These are phyloP conservation scores for Ceratocystis destructans DNA, from an alignment of 2,329 filamentous ascomycete genomes.

Conservation along the genomic window DNA sequence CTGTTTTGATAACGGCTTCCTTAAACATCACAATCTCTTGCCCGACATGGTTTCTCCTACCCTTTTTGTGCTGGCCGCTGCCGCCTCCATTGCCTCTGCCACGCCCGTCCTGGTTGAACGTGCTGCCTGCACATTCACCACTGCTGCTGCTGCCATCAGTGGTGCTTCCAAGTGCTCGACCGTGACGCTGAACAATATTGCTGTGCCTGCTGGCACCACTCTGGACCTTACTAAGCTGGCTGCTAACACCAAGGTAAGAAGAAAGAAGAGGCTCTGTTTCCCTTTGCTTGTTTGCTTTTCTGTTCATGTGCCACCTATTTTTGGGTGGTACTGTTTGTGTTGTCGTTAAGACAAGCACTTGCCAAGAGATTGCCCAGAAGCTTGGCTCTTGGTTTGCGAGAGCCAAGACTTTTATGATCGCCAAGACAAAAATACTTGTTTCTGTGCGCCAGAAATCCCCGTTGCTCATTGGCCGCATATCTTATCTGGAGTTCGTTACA, in stretches of 20 bases:
- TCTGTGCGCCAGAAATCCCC: neutral
- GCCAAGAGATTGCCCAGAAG: conserved; percentile 3
- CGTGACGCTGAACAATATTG: conserved; percentile 39
- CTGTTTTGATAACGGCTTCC: conserved; percentile 12
- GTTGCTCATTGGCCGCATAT: neutral
- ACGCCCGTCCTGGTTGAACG: conserved; percentile 20
- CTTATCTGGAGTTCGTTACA: neutral
- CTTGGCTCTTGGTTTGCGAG: neutral
- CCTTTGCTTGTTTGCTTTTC: neutral
- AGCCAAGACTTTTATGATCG: conserved; percentile 20
- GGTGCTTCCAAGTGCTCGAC: conserved; percentile 39
- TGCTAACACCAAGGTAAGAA: conserved; percentile 30
- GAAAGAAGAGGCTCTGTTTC: too few relatives aligned
- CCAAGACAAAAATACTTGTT: conserved; percentile 13
- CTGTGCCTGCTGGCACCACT: conserved; percentile 43
- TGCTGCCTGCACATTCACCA: conserved; percentile 40
- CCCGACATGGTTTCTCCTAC: conserved; percentile 19
- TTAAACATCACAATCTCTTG: neutral
- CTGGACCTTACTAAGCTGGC: conserved; percentile 43
- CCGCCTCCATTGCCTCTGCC: conserved; percentile 23
- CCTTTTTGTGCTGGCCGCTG: conserved; percentile 24
- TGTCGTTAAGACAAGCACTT: neutral
- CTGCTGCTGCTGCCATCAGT: conserved; percentile 34
- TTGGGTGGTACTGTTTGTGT: neutral
- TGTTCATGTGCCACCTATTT: neutral